phyloP scores from a whole-genome alignment of 2,329 filamentous ascomycete species.

The Alternaria sp. region DNA sequence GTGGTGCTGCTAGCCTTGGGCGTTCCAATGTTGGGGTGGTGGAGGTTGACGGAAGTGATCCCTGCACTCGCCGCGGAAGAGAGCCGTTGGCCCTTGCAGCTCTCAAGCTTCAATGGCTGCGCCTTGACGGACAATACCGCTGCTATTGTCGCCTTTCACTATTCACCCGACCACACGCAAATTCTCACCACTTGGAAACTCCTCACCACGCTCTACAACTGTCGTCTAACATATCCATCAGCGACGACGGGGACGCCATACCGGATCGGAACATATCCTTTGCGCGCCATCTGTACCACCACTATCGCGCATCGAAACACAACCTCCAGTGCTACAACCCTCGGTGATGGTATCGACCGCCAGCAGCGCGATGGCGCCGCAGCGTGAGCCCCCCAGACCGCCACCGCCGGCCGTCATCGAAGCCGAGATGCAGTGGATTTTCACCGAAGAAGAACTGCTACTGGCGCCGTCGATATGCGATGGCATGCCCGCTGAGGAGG shows the following conservation, averaged over 20 bases:
- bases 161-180: not conserved
- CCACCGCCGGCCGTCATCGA: conserved; percentile 58
- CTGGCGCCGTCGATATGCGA: conserved; percentile 85
- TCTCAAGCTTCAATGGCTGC: conserved; percentile 11
- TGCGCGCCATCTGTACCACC: not conserved
- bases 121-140: conserved; percentile 7
- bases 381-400: conserved; percentile 43
- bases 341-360: conserved; percentile 40
- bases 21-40: not conserved
- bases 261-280: not conserved
- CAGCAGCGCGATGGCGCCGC: conserved; percentile 20
- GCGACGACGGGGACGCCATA: not conserved
- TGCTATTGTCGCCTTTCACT: not conserved
- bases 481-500: conserved; percentile 77
- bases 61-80: conserved; percentile 25
- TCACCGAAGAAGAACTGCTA: conserved; percentile 79
- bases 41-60: conserved; percentile 11
- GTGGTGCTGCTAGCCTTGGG: not conserved
- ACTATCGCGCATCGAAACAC: not conserved
- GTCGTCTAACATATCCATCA: not conserved
- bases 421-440: conserved; percentile 81
- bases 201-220: not conserved
- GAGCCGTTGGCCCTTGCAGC: conserved; percentile 16
- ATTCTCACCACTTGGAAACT: not conserved
- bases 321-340: not conserved